Evolutionary conservation across 306 rosid species (phyloP).

Genomic region (Cucurbita maxima): DNA sequence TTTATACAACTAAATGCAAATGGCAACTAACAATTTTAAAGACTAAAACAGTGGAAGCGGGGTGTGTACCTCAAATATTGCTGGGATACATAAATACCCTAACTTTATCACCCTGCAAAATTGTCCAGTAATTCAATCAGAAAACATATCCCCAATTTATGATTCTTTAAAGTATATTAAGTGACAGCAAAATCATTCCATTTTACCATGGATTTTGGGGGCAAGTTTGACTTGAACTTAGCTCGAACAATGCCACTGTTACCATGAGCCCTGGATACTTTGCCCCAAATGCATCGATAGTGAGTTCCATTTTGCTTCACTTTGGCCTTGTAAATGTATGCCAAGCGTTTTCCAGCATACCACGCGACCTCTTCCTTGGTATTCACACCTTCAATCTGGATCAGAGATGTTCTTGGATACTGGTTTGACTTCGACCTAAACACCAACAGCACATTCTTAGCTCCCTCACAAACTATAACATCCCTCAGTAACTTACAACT

Average conservation of each 20-base stretch:
- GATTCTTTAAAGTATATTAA: neutral
- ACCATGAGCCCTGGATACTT: constrained; percentile 71
- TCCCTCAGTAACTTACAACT: too few relatives aligned
- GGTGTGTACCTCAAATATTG: constrained; percentile 43
- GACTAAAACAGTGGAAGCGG: neutral
- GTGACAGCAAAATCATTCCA: neutral
- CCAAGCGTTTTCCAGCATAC: constrained; percentile 66
- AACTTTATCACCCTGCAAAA: constrained; percentile 51
- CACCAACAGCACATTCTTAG: neutral
- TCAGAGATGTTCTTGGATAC: constrained; percentile 54
- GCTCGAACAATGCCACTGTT: constrained; percentile 76
- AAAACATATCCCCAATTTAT: neutral
- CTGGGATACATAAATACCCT: constrained; percentile 80
- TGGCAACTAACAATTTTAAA: neutral
- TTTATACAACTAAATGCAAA: neutral
- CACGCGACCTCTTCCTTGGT: constrained; percentile 70
- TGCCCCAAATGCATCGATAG: constrained; percentile 80
- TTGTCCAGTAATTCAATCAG: neutral
- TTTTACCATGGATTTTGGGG: constrained; percentile 73
- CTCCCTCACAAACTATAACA: neutral
- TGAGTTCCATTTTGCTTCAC: constrained; percentile 59
- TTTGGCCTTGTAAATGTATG: constrained; percentile 70
- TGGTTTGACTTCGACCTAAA: constrained; percentile 63
- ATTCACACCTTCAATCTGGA: constrained; percentile 71
- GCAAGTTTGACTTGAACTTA: constrained; percentile 66